A percentile compares a stretch with the other conserved stretches of the same genome.
These are phyloP conservation scores for Spergularia bocconei DNA, from an alignment of 148 eudicot genomes.

Conservation along the genomic window DNA sequence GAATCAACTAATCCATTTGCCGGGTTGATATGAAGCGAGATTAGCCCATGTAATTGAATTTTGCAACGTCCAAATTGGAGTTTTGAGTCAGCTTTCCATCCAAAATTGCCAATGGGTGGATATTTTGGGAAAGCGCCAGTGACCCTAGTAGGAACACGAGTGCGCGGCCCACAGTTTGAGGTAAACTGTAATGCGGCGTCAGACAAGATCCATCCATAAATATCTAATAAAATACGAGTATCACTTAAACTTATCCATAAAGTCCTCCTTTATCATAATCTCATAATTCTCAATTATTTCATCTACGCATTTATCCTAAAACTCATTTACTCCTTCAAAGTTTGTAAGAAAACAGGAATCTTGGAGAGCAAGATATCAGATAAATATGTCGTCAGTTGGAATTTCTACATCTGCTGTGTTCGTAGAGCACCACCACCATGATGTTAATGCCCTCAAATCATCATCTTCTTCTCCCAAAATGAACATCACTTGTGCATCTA, in stretches of 20 bases:
- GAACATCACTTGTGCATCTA: slow-evolving; percentile 29
- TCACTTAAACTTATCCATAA: slow-evolving; percentile 29
- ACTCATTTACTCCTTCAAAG: neutral
- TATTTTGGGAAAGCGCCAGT: too few species aligned
- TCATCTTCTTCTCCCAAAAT: slow-evolving; percentile 16
- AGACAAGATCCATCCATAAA: neutral
- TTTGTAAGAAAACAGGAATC: neutral
- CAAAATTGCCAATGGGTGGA: too few species aligned
- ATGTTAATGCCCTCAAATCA: slow-evolving; percentile 6
- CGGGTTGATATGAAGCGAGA: too few species aligned
- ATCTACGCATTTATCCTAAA: too few species aligned
- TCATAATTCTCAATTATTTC: neutral
- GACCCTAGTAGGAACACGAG: too few species aligned
- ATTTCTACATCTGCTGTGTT: slow-evolving; percentile 16
- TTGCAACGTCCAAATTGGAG: too few species aligned
- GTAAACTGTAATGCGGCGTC: neutral
- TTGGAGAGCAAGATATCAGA: slow-evolving; percentile 1
- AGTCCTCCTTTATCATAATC: neutral
- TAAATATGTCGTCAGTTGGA: slow-evolving; percentile 36
- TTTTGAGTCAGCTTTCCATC: too few species aligned
- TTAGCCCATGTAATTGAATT: too few species aligned
- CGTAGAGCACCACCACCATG: slow-evolving; percentile 20
- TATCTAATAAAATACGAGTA: slow-evolving; percentile 10
- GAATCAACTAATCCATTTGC: too few species aligned
- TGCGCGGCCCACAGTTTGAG: too few species aligned